A percentile compares a stretch with the other conserved stretches of the same genome.
These are phyloP conservation scores for Deinandra increscens DNA, from an alignment of 129 eudicot species.

Conservation along the genomic window DNA sequence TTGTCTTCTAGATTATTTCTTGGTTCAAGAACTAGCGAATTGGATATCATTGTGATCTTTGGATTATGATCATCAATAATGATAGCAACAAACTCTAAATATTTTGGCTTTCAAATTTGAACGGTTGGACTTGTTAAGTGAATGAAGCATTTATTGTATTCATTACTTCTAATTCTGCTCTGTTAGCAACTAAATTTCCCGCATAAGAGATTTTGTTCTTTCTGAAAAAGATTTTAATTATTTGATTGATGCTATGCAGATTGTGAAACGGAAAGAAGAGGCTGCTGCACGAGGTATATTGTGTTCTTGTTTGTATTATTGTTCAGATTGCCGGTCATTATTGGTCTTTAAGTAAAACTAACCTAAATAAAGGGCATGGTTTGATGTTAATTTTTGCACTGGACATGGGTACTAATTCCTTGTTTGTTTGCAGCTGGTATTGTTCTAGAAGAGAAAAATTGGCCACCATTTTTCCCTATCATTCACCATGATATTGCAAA, in stretches of 20 bases:
- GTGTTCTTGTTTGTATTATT: neutral
- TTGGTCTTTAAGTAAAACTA: conserved; percentile 7
- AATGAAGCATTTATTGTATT: conserved; percentile 7
- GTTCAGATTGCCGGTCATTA: neutral
- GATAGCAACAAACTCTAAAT: neutral
- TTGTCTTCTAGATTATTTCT: neutral
- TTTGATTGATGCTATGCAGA: conserved; percentile 49
- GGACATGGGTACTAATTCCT: conserved; percentile 6
- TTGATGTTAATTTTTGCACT: conserved; percentile 13
- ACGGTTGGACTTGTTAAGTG: neutral
- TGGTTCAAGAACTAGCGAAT: neutral
- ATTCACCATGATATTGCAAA: conserved; percentile 97
- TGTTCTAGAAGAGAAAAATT: conserved; percentile 94
- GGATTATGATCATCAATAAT: conserved; percentile 15
- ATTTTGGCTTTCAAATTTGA: neutral
- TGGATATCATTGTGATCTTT: neutral
- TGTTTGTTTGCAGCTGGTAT: conserved; percentile 81
- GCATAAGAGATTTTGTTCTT: neutral
- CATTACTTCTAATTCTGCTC: neutral
- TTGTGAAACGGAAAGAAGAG: conserved; percentile 80
- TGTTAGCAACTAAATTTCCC: neutral
- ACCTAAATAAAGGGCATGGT: neutral
- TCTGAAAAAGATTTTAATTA: conserved; percentile 12
- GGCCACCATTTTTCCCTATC: conserved; percentile 98
- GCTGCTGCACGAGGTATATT: conserved; percentile 84